These are phyloP conservation scores for Ustilago hordei DNA, from an alignment of 1,284 basidiomycete genomes.

Conservation along the genomic window DNA sequence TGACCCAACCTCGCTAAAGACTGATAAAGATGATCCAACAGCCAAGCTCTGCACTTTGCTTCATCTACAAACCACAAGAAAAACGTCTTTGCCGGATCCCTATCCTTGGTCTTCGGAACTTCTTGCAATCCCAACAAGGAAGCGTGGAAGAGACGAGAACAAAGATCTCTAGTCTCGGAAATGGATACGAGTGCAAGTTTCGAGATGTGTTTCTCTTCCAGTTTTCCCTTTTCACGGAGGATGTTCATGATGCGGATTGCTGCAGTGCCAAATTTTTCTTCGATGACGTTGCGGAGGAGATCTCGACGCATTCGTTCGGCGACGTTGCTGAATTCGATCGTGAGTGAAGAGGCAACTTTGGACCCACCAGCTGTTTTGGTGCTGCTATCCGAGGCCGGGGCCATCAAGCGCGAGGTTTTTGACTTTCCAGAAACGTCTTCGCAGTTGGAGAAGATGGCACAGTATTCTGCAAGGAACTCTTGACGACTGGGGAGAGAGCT, in stretches of 20 bases:
- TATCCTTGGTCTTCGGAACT: slow-evolving; percentile 66
- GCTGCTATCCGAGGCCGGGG: slow-evolving; percentile 55
- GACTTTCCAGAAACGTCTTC: slow-evolving; percentile 83
- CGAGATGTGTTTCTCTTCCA: slow-evolving; percentile 94
- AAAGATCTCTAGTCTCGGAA: slow-evolving; percentile 84
- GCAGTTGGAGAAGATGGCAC: slow-evolving; percentile 79
- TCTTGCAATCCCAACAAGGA: slow-evolving; percentile 65
- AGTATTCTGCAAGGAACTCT: slow-evolving; percentile 73
- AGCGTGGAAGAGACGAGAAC: slow-evolving; percentile 76
- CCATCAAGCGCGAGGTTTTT: slow-evolving; percentile 71
- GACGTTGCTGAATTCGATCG: slow-evolving; percentile 83
- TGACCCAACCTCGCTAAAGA: slow-evolving; percentile 54
- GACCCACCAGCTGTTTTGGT: slow-evolving; percentile 55
- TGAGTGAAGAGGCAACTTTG: slow-evolving; percentile 71
- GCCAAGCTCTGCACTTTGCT: slow-evolving; percentile 60
- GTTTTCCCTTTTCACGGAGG: slow-evolving; percentile 87
- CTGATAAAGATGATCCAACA: slow-evolving; percentile 65
- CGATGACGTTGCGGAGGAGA: slow-evolving; percentile 82
- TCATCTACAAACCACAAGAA: slow-evolving; percentile 68
- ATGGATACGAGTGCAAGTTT: slow-evolving; percentile 91
- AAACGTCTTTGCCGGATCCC: slow-evolving; percentile 65
- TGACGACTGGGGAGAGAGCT: slow-evolving; percentile 41
- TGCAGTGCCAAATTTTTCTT: slow-evolving; percentile 85
- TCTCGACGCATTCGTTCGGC: slow-evolving; percentile 78
- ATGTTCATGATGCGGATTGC: slow-evolving; percentile 87